Evolutionary conservation across 495 filamentous ascomycete genomes (phyloP).

Genomic region (Penicillium manginii): DNA sequence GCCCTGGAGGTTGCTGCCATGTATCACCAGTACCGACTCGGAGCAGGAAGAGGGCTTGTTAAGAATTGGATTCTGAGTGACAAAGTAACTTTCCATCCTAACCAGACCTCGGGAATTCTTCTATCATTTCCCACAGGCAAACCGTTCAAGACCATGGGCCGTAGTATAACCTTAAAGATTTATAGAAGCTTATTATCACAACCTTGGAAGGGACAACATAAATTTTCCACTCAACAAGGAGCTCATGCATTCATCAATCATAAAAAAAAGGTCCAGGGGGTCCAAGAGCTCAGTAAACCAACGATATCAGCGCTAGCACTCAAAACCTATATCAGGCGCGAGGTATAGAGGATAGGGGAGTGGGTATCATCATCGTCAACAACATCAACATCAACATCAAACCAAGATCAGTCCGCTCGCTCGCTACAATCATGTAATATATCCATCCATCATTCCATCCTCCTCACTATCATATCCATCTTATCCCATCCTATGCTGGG

Average conservation of each 20-base stretch:
- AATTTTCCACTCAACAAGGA: too few relatives aligned
- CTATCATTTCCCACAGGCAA: too few relatives aligned
- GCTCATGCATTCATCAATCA: slow-evolving; percentile 29
- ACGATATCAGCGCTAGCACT: slow-evolving; percentile 2
- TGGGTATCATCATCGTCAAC: slow-evolving; percentile 34
- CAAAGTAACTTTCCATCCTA: too few relatives aligned
- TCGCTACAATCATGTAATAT: slow-evolving; percentile 25
- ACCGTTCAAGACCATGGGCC: too few relatives aligned
- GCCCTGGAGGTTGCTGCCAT: too few relatives aligned
- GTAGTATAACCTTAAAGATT: too few relatives aligned
- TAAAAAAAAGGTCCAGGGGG: slow-evolving; percentile 7
- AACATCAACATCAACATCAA: neutral
- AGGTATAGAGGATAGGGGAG: neutral
- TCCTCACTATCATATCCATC: slow-evolving; percentile 22
- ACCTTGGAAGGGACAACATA: neutral
- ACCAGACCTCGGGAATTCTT: too few relatives aligned
- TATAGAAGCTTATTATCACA: neutral
- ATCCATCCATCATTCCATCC: slow-evolving; percentile 6
- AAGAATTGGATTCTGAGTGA: too few relatives aligned
- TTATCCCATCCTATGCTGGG: neutral
- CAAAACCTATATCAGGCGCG: neutral
- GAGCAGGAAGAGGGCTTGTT: too few relatives aligned
- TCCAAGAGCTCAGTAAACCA: neutral
- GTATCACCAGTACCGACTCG: too few relatives aligned
- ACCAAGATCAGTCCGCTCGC: neutral